Base-by-base conservation (phyloP, 768 basidiomycete species). In the Mycena venus region DNA sequence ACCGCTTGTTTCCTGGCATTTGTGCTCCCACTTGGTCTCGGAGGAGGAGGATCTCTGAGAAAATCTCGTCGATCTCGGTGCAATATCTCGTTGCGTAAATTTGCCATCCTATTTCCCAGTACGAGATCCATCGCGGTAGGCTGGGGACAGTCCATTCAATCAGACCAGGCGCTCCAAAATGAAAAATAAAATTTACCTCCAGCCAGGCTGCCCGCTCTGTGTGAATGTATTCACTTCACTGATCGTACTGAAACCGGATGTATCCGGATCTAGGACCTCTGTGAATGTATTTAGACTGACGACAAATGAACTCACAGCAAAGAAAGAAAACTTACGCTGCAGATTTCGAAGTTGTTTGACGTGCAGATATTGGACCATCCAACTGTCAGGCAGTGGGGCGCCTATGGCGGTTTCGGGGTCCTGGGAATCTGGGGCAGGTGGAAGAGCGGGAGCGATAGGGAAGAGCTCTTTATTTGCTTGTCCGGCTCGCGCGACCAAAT, bases 51-150 rank as follows among this genome's bases (percentile, higher is more conserved):
- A 76, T 76, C 31, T 76, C 42, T 1, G 47, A 34, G 34, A 69
- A 76, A 32, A 73, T 73, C 14, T 73, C 32, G 25, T 76, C 75
- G 23, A 76, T 73, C 34, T 76, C 67, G 3, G 32, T 61, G 49
- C 71, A 72, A 21, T 73, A 76, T 31, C 68, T 49, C 8, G 72
- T 76, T 5, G 75, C 75, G 40, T 11, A 73, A 2, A 76, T 69
- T 49, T 76, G 75, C 75, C 75, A 76, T 4, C 75, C 75, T 8
- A 76, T 65, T 4, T 58, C 60, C 75, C 75, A 76, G 47, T 73
- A 76, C 19, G 64, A 61, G 10, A 76, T 69, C 75, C 75, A 76
- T 17, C 63, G 71, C 11, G 75, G 75, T 14, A 76, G 51, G 47
- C 75, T 73, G 29, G 9, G 25, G 15, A 56, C 21, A 42, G n/a